Evolutionary conservation across 2,329 filamentous ascomycete genomes (phyloP).

Genomic region (Epichloe uncinata): DNA sequence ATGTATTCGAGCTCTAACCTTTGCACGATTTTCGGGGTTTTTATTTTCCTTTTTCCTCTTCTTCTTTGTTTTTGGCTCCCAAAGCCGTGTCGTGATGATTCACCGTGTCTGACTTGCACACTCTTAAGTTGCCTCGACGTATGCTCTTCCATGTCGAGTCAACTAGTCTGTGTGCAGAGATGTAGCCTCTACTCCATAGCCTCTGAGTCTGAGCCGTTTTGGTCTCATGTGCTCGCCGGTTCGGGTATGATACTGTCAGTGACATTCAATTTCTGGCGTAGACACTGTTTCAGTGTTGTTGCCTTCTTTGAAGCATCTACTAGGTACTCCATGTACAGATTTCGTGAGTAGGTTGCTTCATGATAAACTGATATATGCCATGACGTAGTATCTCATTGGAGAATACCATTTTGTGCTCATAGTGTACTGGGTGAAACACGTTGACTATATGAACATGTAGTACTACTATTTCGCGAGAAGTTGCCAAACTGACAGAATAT

Average conservation of each 20-base stretch:
- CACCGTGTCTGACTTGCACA: slow-evolving; percentile 45
- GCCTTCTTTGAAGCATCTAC: slow-evolving; percentile 20
- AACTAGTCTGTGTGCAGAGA: slow-evolving; percentile 98
- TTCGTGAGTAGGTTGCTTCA: slow-evolving; percentile 15
- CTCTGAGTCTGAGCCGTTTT: slow-evolving; percentile 37
- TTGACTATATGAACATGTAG: too few relatives aligned
- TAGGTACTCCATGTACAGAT: slow-evolving; percentile 20
- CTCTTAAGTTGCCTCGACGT: slow-evolving; percentile 90
- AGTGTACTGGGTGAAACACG: too few relatives aligned
- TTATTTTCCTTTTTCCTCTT: not conserved
- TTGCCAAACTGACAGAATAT: too few relatives aligned
- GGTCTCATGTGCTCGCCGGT: slow-evolving; percentile 20
- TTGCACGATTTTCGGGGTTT: not conserved
- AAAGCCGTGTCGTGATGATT: slow-evolving; percentile 1
- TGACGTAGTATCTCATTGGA: too few relatives aligned
- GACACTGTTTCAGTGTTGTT: slow-evolving; percentile 17
- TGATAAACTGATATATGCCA: slow-evolving; percentile 15
- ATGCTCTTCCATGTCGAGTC: slow-evolving; percentile 66
- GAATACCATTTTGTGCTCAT: too few relatives aligned
- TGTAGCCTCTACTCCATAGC: slow-evolving; percentile 32
- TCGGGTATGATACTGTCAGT: slow-evolving; percentile 19
- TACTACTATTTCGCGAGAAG: too few relatives aligned
- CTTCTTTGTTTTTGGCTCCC: not conserved
- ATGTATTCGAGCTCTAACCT: not conserved
- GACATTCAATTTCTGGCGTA: slow-evolving; percentile 9